Base-by-base conservation (phyloP, 1,284 basidiomycete genomes). In the Chalciporus sp. region DNA sequence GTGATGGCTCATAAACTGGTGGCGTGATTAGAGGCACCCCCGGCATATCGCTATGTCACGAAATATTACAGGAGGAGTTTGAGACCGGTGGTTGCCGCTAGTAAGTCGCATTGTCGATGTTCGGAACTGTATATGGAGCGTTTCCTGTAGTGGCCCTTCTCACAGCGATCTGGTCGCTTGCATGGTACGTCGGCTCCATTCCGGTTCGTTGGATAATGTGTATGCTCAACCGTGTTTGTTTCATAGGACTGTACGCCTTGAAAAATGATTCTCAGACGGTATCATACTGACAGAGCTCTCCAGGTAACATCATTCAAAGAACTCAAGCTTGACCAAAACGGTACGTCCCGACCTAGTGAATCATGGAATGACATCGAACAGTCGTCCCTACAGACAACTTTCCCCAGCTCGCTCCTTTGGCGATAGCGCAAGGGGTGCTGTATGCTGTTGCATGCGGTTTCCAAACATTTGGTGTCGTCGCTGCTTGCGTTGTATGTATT, bases 271-370 rank as follows among this genome's bases (percentile, higher is more conserved):
- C 26, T 23, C 1, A 14, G 1, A 1, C 35, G 3, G 8, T 14
- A 10, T n/a, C n/a, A 33, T 53, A 4, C 20, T 52, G 35, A 53
- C 33, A 1, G 26, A 14, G 17, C 31, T 49, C 1, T 51, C 7
- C 61, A 88, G 86, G 79, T 88, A 57, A 75, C 79, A 11, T 79
- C 77, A 49, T 88, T 87, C 67, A 75, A 80, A 60, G 78, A 78
- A 57, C 79, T 82, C 51, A 68, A 68, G 12, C 66, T 78, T 23
- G 83, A 81, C 52, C 65, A 75, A 55, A 61, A 59, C 26, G 70
- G 86, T 86, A 64, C 43, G 82, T 43, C 42, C 28, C 29, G 7
- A 2, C 7, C 2, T 52, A 9, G 23, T 10, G 29, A 75, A 4
- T 23, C 10, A 16, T 42, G 26, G n/a, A 23, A 29, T 29, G 20